Evolutionary conservation across 768 basidiomycete species (phyloP).

Genomic region (Amanita exitialis): DNA sequence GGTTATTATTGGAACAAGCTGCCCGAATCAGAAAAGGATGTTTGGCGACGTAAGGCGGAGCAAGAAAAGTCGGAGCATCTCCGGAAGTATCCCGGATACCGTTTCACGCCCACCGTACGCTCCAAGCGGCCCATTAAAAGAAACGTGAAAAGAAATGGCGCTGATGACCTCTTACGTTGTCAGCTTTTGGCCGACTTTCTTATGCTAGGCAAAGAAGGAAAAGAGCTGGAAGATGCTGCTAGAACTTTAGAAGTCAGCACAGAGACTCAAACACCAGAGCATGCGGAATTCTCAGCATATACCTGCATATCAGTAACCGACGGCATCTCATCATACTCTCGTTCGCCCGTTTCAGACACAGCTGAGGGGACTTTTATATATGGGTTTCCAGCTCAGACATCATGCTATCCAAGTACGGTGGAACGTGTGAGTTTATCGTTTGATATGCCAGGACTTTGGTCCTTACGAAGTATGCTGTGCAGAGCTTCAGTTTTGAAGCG

Average conservation of each 20-base stretch:
- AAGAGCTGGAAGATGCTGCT: slow-evolving; percentile 36
- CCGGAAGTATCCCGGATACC: slow-evolving; percentile 41
- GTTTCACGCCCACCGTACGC: slow-evolving; percentile 37
- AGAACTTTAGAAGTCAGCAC: not conserved
- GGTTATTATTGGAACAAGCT: slow-evolving; percentile 47
- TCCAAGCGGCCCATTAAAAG: slow-evolving; percentile 35
- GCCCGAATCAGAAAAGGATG: slow-evolving; percentile 35
- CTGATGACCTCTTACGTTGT: slow-evolving; percentile 38
- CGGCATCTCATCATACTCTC: not conserved
- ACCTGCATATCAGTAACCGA: not conserved
- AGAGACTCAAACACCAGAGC: not conserved
- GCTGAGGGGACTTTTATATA: not conserved
- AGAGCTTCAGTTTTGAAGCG: slow-evolving; percentile 1
- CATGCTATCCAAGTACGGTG: not conserved
- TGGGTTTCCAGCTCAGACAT: not conserved
- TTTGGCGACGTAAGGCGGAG: slow-evolving; percentile 42
- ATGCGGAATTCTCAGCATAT: not conserved
- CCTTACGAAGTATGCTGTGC: not conserved
- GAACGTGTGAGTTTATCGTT: not conserved
- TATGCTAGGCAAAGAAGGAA: slow-evolving; percentile 38
- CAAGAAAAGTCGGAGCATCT: slow-evolving; percentile 41
- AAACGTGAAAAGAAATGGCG: slow-evolving; percentile 41
- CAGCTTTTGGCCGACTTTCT: slow-evolving; percentile 39
- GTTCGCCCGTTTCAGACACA: not conserved
- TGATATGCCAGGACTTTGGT: not conserved